Evolutionary conservation across 441 rosid genomes (phyloP), one percentile per base, ranked within the genome.

Genomic region (Monsonia emarginata): DNA sequence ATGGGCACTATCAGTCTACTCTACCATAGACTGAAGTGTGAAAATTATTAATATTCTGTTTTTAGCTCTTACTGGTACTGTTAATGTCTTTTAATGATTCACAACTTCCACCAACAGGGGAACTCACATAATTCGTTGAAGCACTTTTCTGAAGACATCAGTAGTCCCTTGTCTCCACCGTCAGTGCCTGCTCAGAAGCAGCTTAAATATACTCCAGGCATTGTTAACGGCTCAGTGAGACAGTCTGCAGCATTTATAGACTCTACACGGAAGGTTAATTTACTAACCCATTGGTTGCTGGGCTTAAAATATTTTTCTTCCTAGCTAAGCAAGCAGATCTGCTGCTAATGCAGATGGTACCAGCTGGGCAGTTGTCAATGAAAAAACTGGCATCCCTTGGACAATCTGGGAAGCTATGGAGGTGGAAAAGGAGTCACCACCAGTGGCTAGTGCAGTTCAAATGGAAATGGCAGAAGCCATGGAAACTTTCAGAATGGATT

Each of bases 121-220:
- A 85, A 80, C 65, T 76, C 91, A 4, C 85, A 75, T 25, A 85
- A 86, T 78, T 83, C 91, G 48, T 74, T 84, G 72, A 88, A 85
- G 75, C 86, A 89, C 54, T 70, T 76, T 52, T 75, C 85, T 40
- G 90, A 87, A 62, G 95, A 90, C 64, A 34, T 65, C 64, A 81
- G 76, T 59, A 79, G 83, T 65, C 80, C 91, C 38, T 72, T 81
- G 62, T 87, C 93, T 71, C 96, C 94, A 48, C 74, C 86, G 78
- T 68, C 94, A 19, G 84, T 85, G 64, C 94, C 95, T 44, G 97
- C 94, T 31, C 96, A 91, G 79, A 94, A 91, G 78, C 99, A 94
- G 75, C 87, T 91, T 59, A 89, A 91, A 72, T 91, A 85, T 80
- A 83, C 88, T 25, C 96, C 92, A 2, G 97, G 97, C 62, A 83